Evolutionary conservation across 495 filamentous ascomycete species (phyloP).

Genomic region (Talaromyces stipitatus): DNA sequence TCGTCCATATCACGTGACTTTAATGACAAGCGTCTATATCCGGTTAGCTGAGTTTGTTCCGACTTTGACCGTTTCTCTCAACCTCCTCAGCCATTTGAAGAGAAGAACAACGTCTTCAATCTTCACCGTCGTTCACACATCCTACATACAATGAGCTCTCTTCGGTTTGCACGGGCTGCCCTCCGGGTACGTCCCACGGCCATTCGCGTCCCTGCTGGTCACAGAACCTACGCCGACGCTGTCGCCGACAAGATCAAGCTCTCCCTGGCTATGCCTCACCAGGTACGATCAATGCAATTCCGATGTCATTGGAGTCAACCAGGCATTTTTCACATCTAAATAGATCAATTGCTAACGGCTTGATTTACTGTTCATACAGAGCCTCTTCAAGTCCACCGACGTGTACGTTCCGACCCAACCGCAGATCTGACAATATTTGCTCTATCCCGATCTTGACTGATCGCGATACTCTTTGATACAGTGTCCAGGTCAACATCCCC

Average conservation of each 20-base stretch:
- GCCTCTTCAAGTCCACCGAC: conserved; percentile 68
- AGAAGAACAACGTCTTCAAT: conserved; percentile 2
- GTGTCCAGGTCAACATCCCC: conserved; percentile 96
- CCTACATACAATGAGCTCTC: conserved; percentile 70
- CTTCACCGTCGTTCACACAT: conserved; percentile 20
- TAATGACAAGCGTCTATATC: conserved; percentile 4
- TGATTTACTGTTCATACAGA: conserved; percentile 28
- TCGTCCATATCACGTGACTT: conserved; percentile 18
- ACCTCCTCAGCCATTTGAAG: conserved; percentile 5
- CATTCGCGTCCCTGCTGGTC: conserved; percentile 62
- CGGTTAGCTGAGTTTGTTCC: conserved; percentile 6
- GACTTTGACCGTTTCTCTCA: conserved; percentile 10
- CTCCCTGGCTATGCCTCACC: conserved; percentile 92
- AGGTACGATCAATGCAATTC: conserved; percentile 55
- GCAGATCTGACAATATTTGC: neutral
- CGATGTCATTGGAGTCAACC: conserved; percentile 9
- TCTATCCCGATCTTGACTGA: conserved; percentile 1
- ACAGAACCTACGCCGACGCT: conserved; percentile 90
- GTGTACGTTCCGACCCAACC: conserved; percentile 47
- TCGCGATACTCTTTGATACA: conserved; percentile 27
- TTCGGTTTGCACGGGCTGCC: conserved; percentile 83
- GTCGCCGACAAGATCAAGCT: conserved; percentile 96
- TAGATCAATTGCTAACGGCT: conserved; percentile 16
- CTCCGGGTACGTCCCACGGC: conserved; percentile 67
- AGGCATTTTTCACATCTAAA: conserved; percentile 4